Percentiles rank a stretch among this genome's conserved stretches.
These are phyloP conservation scores for Flaveria robusta DNA, from an alignment of 129 eudicot species.

Conservation along the genomic window DNA sequence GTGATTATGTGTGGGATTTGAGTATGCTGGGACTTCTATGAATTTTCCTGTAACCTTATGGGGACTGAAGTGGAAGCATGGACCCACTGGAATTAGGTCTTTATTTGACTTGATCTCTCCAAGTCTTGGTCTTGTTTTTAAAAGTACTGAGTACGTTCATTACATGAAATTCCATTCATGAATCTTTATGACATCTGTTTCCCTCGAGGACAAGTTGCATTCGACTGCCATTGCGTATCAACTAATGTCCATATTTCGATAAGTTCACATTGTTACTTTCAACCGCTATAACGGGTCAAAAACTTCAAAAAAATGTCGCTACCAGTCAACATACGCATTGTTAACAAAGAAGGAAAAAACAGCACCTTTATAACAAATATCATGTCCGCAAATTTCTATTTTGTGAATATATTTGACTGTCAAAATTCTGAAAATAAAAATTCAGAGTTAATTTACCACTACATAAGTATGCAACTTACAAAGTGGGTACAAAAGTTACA, in stretches of 20 bases:
- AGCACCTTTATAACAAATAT: not conserved
- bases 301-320: not conserved
- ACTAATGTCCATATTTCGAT: not conserved
- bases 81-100: not conserved
- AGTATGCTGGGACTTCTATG: not conserved
- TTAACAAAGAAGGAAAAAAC: not conserved
- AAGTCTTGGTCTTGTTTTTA: conserved; percentile 23
- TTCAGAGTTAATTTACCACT: not conserved
- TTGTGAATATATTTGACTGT: not conserved
- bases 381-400: not conserved
- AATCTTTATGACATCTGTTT: not conserved
- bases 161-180: not conserved
- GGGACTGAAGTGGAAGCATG: conserved; percentile 12
- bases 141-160: conserved; percentile 8
- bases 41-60: not conserved
- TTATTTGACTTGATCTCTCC: not conserved
- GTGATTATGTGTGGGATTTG: not conserved
- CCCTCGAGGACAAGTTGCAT: not conserved
- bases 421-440: not conserved
- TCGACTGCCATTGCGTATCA: not conserved
- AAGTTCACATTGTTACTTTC: not conserved
- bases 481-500: not conserved
- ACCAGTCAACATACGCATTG: not conserved
- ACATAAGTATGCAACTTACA: not conserved
- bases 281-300: not conserved